Evolutionary conservation across 78 protist genomes (phyloP).

Genomic region (Guillardia theta): DNA sequence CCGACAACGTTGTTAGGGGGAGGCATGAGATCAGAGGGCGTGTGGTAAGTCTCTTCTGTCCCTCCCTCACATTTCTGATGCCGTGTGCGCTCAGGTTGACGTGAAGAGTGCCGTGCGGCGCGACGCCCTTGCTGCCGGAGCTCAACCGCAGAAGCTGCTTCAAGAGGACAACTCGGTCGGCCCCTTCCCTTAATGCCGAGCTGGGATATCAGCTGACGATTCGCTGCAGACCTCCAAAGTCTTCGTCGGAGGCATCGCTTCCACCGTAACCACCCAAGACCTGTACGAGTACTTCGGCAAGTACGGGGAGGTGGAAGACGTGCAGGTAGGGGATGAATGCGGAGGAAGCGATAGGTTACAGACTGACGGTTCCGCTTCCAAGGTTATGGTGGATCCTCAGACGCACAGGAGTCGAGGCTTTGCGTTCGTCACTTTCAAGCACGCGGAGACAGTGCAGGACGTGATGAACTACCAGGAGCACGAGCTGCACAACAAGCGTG

Average conservation of each 20-base stretch:
- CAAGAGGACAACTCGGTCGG: neutral
- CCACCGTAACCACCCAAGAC: neutral
- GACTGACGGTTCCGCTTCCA: no score
- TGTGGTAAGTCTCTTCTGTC: neutral
- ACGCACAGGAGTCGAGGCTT: neutral
- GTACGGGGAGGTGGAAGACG: no score
- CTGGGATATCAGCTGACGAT: neutral
- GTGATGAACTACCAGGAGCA: no score
- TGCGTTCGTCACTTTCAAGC: neutral
- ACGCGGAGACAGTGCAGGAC: no score
- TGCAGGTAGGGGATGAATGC: no score
- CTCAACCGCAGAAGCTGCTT: neutral
- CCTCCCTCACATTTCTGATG: neutral
- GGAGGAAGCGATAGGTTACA: no score
- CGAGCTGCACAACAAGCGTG: no score
- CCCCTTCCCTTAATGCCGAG: no score
- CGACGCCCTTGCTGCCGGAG: neutral
- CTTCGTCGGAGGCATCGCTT: neutral
- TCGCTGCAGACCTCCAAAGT: neutral
- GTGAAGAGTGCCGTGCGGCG: constrained; percentile 5
- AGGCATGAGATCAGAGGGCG: neutral
- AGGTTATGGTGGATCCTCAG: neutral
- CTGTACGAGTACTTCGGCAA: neutral
- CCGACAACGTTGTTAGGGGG: neutral
- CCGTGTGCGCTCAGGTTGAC: neutral